A percentile compares a stretch with the other conserved stretches of the same genome.
Conservation (phyloP, 2,329 filamentous ascomycete genomes). For the Penicillium nordicum region DNA sequence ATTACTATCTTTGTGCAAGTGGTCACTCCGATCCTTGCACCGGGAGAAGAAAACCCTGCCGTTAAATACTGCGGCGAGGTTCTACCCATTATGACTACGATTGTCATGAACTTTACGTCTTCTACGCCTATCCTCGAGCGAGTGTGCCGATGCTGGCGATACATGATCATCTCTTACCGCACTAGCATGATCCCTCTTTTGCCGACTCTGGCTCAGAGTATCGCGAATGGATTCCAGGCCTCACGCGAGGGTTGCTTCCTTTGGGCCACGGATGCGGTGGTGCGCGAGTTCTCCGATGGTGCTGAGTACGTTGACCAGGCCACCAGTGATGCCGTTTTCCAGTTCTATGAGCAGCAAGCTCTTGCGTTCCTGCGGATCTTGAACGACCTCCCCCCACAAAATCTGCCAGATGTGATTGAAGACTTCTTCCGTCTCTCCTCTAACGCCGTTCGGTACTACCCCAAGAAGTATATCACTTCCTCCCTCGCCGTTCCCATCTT, state of each 20-base stretch:
- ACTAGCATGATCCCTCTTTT: constrained; percentile 83
- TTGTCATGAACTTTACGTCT: constrained; percentile 80
- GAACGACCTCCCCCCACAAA: constrained; percentile 73
- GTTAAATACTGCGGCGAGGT: constrained; percentile 97
- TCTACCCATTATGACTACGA: constrained; percentile 79
- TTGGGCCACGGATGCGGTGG: constrained; percentile 94
- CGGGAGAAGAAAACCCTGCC: constrained; percentile 74
- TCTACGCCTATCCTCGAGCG: constrained; percentile 89
- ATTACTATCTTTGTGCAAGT: constrained; percentile 85
- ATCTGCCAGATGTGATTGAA: constrained; percentile 81
- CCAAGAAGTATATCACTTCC: constrained; percentile 76
- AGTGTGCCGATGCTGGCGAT: constrained; percentile 91
- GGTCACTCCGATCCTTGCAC: constrained; percentile 70
- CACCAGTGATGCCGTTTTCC: constrained; percentile 85
- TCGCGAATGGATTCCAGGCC: constrained; percentile 77
- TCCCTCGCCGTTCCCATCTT: constrained; percentile 77
- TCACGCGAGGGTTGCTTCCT: constrained; percentile 94
- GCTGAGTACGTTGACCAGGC: constrained; percentile 75
- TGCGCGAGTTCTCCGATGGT: constrained; percentile 92
- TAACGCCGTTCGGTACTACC: constrained; percentile 90
- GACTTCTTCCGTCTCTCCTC: constrained; percentile 93
- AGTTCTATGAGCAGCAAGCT: constrained; percentile 91
- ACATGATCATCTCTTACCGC: constrained; percentile 94
- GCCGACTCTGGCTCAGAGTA: constrained; percentile 79
- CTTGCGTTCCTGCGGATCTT: constrained; percentile 85